Conservation (phyloP, 2,329 filamentous ascomycete genomes). For the Penicillium sp. region DNA sequence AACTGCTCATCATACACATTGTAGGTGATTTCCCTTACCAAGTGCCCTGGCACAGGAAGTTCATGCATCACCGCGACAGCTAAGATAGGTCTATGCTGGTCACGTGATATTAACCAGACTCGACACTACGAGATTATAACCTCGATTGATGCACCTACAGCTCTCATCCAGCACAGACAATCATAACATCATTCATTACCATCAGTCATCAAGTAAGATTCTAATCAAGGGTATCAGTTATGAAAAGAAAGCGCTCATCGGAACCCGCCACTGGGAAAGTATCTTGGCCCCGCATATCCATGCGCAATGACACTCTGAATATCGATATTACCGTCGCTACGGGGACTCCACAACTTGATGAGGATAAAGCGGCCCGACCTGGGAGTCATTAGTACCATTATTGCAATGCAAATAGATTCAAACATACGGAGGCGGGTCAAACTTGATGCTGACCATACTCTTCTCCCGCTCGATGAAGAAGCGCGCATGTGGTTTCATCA, state of each 20-base stretch:
- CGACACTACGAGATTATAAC: too few relatives aligned
- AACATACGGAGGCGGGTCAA: slow-evolving; percentile 49
- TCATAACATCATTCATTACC: slow-evolving; percentile 1
- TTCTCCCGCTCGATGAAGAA: slow-evolving; percentile 81
- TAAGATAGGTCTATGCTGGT: too few relatives aligned
- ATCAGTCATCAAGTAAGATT: not conserved
- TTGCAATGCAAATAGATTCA: not conserved
- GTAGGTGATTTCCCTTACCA: too few relatives aligned
- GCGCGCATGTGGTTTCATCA: slow-evolving; percentile 67
- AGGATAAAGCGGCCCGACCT: slow-evolving; percentile 75
- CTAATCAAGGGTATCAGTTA: not conserved
- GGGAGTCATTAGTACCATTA: slow-evolving; percentile 1
- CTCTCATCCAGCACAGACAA: not conserved
- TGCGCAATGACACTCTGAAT: slow-evolving; percentile 79
- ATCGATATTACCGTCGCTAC: slow-evolving; percentile 72
- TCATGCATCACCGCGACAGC: too few relatives aligned
- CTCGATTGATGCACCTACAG: too few relatives aligned
- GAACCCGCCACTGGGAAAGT: slow-evolving; percentile 66
- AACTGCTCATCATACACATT: too few relatives aligned
- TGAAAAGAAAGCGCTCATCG: slow-evolving; percentile 37
- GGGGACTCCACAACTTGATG: slow-evolving; percentile 83
- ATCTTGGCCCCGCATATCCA: slow-evolving; percentile 80
- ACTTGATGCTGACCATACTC: slow-evolving; percentile 79
- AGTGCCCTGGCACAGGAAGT: too few relatives aligned
- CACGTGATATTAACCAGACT: too few relatives aligned